These are phyloP conservation scores for Gyrodon lividus DNA, from an alignment of 768 basidiomycete species.

Conservation along the genomic window DNA sequence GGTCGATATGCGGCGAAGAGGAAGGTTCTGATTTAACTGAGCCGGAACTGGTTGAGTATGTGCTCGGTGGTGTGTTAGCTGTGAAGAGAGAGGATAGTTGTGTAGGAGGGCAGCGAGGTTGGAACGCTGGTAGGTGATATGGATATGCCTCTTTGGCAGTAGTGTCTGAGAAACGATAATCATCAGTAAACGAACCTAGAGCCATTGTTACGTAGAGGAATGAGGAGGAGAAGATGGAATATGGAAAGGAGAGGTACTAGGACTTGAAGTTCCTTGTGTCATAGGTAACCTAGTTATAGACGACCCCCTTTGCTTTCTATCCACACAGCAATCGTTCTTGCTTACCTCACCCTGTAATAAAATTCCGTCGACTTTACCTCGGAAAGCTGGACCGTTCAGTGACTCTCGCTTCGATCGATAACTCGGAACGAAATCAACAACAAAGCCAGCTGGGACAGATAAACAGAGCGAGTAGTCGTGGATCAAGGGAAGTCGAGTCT, in stretches of 20 bases:
- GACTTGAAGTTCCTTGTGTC: neutral
- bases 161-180: slow-evolving; percentile 13
- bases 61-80: neutral
- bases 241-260: neutral
- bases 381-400: neutral
- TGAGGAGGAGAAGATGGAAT: neutral
- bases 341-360: slow-evolving; percentile 20
- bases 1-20: slow-evolving; percentile 21
- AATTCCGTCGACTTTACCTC: slow-evolving; percentile 6
- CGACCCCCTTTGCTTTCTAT: slow-evolving; percentile 8
- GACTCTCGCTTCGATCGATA: neutral
- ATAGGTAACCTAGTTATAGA: too few relatives aligned
- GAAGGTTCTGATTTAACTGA: slow-evolving; percentile 32
- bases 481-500: neutral
- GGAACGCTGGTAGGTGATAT: neutral
- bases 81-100: slow-evolving; percentile 4
- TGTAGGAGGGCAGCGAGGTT: neutral
- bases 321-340: neutral
- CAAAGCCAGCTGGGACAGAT: neutral
- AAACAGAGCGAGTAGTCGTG: neutral
- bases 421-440: neutral
- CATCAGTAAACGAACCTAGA: slow-evolving; percentile 24
- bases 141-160: neutral
- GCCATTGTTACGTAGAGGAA: slow-evolving; percentile 12
- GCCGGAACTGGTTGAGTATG: slow-evolving; percentile 7